Base-by-base conservation (phyloP, 2,329 filamentous ascomycete species). In the Colletotrichum euphorbiae region DNA sequence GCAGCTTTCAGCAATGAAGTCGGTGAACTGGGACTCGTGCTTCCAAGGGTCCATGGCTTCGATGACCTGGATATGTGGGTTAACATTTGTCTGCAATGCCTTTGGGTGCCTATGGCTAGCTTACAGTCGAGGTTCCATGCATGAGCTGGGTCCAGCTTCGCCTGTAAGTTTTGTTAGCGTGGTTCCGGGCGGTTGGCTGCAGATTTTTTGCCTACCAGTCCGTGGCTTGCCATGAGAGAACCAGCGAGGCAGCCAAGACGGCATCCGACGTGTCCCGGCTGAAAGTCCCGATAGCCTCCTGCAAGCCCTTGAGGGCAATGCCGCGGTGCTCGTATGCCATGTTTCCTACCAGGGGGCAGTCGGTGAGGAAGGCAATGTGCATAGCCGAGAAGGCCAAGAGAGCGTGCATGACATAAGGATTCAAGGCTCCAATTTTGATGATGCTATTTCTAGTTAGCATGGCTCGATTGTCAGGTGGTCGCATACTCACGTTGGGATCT, bases 211-310 rank as follows among this genome's bases (percentile, higher is more conserved):
- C 90, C 84, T 86, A 97, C 95, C 94, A 98, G 82, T 98, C 95
- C 69, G 91, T 96, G 63, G 93, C 93, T 82, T 98, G 95, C 94
- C 96, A 98, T 42, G 94, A 97, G 56, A 99, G 86, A 54, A 98
- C 87, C 50, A 98, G 89, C 28, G 95, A 98, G 36, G 94, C 93
- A 28, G 94, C 95, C 62, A 99, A 86, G 70, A 98, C 91, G 48
- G 94, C 94, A 80, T 99, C 95, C 2, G 93, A 95, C 69, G 94
- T 97, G 59, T 91, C 89, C 73, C 89, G 90, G 2, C 92, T 97
- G 80, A 98, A 98, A 19, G 87, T 86, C 50, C 90, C 89, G 73
- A 98, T 94, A 31, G 94, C 93, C 75, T 94, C 91, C 75, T 97
- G 93, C 54, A 98, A 83, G 3, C 95, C 95, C 74, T 92, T 94